phyloP scores from a whole-genome alignment of 2,329 filamentous ascomycete genomes.

The Neofusicoccum ribis region DNA sequence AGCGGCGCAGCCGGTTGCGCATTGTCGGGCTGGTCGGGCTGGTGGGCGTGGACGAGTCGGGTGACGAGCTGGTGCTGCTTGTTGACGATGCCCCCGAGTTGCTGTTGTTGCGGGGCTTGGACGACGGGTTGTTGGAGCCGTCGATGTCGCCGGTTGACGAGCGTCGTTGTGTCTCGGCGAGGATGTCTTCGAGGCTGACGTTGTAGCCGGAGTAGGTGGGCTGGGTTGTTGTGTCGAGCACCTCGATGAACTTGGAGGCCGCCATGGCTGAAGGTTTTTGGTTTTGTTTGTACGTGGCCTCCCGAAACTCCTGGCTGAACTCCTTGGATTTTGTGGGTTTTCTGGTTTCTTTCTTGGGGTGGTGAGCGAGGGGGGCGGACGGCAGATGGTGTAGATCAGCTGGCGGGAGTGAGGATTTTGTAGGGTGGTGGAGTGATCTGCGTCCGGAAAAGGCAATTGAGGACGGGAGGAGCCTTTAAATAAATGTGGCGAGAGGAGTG shows the following conservation, averaged over 20 bases:
- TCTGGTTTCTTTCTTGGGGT: neutral
- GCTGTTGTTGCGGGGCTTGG: slow-evolving; percentile 14
- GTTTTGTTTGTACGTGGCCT: neutral
- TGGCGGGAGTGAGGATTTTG: neutral
- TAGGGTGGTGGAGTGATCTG: neutral
- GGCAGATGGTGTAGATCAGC: neutral
- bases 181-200: slow-evolving; percentile 41
- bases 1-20: slow-evolving; percentile 12
- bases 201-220: slow-evolving; percentile 36
- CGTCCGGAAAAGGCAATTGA: neutral
- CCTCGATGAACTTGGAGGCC: slow-evolving; percentile 41
- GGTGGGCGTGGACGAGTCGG: slow-evolving; percentile 10
- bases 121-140: neutral
- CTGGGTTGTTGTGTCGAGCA: slow-evolving; percentile 37
- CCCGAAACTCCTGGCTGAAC: neutral
- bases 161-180: slow-evolving; percentile 39
- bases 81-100: slow-evolving; percentile 1
- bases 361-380: neutral
- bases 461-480: neutral
- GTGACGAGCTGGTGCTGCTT: neutral
- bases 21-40: slow-evolving; percentile 15
- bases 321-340: neutral
- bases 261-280: slow-evolving; percentile 24
- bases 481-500: neutral
- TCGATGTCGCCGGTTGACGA: slow-evolving; percentile 19